Percentiles rank a stretch among this genome's conserved stretches.
phyloP scores from a whole-genome alignment of 1,284 basidiomycete species.

The Cerioporus squamosus region DNA sequence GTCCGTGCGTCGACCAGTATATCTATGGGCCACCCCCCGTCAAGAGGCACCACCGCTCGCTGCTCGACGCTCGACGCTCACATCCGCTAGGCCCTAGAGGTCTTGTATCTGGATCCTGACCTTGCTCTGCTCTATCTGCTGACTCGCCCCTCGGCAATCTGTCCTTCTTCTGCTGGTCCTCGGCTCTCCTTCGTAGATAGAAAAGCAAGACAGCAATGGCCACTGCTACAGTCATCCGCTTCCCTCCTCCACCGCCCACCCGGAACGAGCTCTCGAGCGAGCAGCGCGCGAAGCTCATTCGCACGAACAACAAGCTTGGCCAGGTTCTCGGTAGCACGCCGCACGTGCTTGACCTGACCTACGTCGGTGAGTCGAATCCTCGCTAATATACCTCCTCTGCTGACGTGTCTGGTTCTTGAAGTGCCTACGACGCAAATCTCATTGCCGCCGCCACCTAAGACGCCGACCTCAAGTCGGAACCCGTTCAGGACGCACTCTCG shows the following conservation, averaged over 20 bases:
- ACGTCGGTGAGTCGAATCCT: conserved; percentile 10
- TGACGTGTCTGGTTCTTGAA: not conserved
- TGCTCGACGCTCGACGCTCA: conserved; percentile 13
- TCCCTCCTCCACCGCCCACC: conserved; percentile 63
- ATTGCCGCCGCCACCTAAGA: conserved; percentile 10
- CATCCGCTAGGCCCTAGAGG: conserved; percentile 17
- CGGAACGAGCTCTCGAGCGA: conserved; percentile 55
- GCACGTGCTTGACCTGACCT: conserved; percentile 51
- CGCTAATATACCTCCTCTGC: not conserved
- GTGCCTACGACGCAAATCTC: conserved; percentile 3
- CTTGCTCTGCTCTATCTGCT: not conserved
- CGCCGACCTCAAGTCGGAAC: conserved; percentile 12
- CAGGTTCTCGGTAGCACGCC: conserved; percentile 65
- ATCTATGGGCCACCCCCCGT: not conserved
- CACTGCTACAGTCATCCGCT: conserved; percentile 39
- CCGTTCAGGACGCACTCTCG: conserved; percentile 20
- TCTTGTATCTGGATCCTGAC: conserved; percentile 10
- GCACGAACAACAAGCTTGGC: conserved; percentile 63
- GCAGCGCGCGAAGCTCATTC: conserved; percentile 60
- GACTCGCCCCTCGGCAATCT: not conserved
- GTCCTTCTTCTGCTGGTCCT: not conserved
- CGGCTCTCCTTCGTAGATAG: not conserved
- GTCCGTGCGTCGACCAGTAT: not conserved
- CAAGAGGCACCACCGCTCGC: conserved; percentile 11
- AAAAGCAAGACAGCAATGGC: conserved; percentile 21